phyloP scores from a whole-genome alignment of 192 early-diverging fungal genomes.

The Ambispora gerdemannii region DNA sequence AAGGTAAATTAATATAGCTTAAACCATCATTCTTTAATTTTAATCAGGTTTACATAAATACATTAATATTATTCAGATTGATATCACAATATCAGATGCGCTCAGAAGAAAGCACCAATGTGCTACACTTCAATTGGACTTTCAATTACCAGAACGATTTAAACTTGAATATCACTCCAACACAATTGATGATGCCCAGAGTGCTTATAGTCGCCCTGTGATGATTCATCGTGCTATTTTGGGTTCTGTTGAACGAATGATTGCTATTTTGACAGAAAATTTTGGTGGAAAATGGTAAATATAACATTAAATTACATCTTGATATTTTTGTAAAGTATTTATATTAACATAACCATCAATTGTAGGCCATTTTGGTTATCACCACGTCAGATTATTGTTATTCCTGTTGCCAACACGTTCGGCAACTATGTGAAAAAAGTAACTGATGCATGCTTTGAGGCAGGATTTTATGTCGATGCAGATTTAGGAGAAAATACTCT shows the following conservation, averaged over 20 bases:
- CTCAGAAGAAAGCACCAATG: constrained; percentile 90
- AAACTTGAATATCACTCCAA: constrained; percentile 84
- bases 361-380: constrained; percentile 88
- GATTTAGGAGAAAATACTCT: constrained; percentile 84
- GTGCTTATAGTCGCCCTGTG: constrained; percentile 69
- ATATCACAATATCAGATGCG: constrained; percentile 94
- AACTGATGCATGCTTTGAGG: constrained; percentile 59
- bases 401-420: constrained; percentile 80
- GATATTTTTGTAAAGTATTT: not conserved
- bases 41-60: not conserved
- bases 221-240: constrained; percentile 99
- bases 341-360: not conserved
- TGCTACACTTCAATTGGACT: constrained; percentile 97
- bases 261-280: constrained; percentile 93
- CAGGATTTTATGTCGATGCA: constrained; percentile 81
- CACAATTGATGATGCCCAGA: constrained; percentile 50
- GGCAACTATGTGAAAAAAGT: constrained; percentile 83
- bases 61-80: constrained; percentile 54
- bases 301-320: not conserved
- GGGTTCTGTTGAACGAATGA: constrained; percentile 93
- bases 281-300: constrained; percentile 89
- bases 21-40: not conserved
- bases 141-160: constrained; percentile 95
- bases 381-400: constrained; percentile 87
- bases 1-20: constrained; percentile 45